These are phyloP conservation scores for Neurospora sp. DNA, from an alignment of 2,329 filamentous ascomycete species.

Conservation along the genomic window DNA sequence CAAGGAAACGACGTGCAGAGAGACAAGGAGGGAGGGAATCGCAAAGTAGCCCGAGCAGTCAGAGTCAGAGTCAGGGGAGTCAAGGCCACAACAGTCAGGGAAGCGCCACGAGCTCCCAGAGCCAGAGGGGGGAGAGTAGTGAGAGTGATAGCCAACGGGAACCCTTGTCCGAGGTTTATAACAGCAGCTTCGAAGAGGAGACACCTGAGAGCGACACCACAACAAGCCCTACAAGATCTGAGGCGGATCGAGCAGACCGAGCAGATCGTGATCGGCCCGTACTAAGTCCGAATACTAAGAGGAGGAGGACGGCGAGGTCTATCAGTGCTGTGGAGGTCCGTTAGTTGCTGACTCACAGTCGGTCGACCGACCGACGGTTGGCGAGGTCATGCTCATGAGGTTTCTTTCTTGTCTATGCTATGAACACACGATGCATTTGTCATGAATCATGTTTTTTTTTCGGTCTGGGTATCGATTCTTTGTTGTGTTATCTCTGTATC, in stretches of 20 bases:
- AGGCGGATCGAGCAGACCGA: neutral
- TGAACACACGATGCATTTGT: neutral
- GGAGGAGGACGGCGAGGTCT: constrained; percentile 19
- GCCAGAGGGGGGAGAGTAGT: neutral
- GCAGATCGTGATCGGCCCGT: constrained; percentile 14
- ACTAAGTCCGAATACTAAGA: constrained; percentile 23
- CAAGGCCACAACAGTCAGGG: neutral
- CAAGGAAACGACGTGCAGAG: constrained; percentile 23
- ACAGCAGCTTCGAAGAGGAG: constrained; percentile 26
- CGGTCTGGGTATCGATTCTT: neutral
- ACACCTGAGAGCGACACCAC: neutral
- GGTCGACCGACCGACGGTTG: neutral
- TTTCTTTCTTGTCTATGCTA: neutral
- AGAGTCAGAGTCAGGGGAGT: neutral
- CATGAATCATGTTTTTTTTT: neutral
- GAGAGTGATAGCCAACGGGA: constrained; percentile 8
- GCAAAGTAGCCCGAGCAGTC: neutral
- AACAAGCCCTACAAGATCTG: neutral
- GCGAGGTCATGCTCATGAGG: neutral
- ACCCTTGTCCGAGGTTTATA: constrained; percentile 27
- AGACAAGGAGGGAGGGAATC: constrained; percentile 10
- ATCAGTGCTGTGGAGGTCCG: constrained; percentile 20
- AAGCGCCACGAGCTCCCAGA: neutral
- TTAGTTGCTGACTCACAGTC: constrained; percentile 10
- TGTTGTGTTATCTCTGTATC: neutral